These are phyloP conservation scores for Solanum stenotomum DNA, from an alignment of 257 asterid species.

Conservation along the genomic window DNA sequence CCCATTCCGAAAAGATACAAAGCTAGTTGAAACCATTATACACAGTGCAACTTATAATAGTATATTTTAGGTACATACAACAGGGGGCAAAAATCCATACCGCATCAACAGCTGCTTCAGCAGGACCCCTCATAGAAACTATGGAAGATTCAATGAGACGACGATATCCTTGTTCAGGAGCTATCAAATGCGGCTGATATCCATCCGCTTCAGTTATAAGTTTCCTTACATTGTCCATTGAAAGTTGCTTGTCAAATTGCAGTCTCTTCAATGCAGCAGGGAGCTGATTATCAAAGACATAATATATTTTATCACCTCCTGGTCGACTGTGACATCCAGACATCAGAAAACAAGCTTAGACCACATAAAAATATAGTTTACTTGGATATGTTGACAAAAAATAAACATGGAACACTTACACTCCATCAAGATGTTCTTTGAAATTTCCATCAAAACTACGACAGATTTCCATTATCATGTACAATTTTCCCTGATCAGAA, in stretches of 20 bases:
- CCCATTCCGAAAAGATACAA: background rate
- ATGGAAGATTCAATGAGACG: constrained; percentile 68
- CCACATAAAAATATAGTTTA: background rate
- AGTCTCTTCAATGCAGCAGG: constrained; percentile 70
- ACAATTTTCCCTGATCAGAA: constrained; percentile 50
- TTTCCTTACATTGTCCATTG: constrained; percentile 65
- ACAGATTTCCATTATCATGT: constrained; percentile 74
- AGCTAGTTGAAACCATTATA: background rate
- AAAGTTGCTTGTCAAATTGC: constrained; percentile 75
- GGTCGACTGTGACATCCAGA: constrained; percentile 45
- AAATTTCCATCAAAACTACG: constrained; percentile 62
- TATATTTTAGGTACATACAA: background rate
- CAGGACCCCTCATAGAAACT: constrained; percentile 62
- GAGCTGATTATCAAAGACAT: constrained; percentile 60
- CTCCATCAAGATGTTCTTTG: constrained; percentile 82
- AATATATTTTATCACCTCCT: constrained; percentile 73
- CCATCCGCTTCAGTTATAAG: constrained; percentile 74
- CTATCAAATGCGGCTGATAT: constrained; percentile 76
- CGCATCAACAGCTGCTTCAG: constrained; percentile 73
- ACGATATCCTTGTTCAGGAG: constrained; percentile 77
- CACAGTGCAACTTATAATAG: background rate
- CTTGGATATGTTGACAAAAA: background rate
- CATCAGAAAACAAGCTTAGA: background rate
- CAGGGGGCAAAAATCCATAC: constrained; percentile 21
- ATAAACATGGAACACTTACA: constrained; percentile 27